phyloP scores from a whole-genome alignment of 306 rosid species.

The Quercus glauca region DNA sequence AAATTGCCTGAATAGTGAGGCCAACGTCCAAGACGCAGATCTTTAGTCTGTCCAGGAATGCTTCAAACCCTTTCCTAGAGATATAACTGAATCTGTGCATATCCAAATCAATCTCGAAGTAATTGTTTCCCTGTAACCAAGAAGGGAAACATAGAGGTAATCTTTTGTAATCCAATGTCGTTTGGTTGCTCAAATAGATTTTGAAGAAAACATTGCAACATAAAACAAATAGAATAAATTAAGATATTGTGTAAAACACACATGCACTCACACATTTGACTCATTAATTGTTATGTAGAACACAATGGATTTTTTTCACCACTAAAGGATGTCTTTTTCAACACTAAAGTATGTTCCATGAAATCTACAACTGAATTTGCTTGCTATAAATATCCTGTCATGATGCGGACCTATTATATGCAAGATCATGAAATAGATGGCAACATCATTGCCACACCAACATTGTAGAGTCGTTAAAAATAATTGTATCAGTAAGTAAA shows the following conservation, averaged over 20 bases:
- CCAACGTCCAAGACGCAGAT: constrained; percentile 80
- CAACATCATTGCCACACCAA: background rate
- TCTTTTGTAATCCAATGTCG: background rate
- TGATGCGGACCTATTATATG: too few species aligned
- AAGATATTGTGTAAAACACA: background rate
- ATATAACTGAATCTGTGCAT: constrained; percentile 98
- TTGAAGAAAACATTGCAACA: background rate
- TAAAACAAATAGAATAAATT: background rate
- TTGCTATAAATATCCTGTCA: too few species aligned
- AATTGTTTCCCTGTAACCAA: constrained; percentile 72
- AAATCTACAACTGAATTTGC: too few species aligned
- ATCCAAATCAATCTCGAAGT: constrained; percentile 94
- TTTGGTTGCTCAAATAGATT: background rate
- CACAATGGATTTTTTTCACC: background rate
- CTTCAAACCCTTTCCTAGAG: constrained; percentile 95
- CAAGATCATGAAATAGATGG: background rate
- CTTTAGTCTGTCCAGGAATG: constrained; percentile 84
- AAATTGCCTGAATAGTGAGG: constrained; percentile 91
- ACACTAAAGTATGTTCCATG: background rate
- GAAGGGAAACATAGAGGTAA: background rate
- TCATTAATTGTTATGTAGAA: background rate
- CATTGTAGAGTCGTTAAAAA: background rate
- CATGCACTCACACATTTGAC: background rate
- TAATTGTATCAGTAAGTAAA: background rate
- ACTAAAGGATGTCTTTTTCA: background rate